These are phyloP conservation scores for Aspergillus campestris DNA, from an alignment of 495 filamentous ascomycete genomes.

Conservation along the genomic window DNA sequence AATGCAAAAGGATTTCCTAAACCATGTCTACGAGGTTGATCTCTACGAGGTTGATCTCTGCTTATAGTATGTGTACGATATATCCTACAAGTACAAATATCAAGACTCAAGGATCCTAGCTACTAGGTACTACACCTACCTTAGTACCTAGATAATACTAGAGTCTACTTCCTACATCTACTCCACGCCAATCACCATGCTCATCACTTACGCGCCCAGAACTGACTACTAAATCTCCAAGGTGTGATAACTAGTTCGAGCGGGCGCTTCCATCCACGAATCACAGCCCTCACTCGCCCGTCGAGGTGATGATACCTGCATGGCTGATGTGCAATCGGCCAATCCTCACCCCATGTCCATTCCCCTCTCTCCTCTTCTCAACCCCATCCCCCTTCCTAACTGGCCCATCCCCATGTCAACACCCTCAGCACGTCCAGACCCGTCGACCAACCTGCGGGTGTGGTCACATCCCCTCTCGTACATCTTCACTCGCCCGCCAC, in stretches of 20 bases:
- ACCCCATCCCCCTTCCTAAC: conserved; percentile 1
- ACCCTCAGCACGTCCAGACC: conserved; percentile 8
- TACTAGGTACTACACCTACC: no score
- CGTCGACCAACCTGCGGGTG: conserved; percentile 19
- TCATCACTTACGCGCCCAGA: not conserved
- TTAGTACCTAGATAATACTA: no score
- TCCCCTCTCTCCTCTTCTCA: conserved; percentile 7
- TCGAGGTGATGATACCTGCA: conserved; percentile 10
- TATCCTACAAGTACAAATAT: no score
- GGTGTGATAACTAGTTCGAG: not conserved
- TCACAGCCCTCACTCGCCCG: conserved; percentile 1
- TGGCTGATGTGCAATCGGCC: conserved; percentile 7
- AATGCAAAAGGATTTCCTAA: no score
- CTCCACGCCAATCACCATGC: not conserved
- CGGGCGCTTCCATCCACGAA: conserved; percentile 17
- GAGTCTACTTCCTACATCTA: no score
- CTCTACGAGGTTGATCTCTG: no score
- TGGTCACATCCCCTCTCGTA: conserved; percentile 27
- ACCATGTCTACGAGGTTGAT: no score
- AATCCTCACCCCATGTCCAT: not conserved
- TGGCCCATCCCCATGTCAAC: conserved; percentile 1
- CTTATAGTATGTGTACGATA: no score
- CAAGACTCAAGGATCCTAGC: not conserved
- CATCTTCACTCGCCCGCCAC: conserved; percentile 26
- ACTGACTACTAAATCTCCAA: no score